These are phyloP conservation scores for Schizochytrium sp. DNA, from an alignment of 108 stramenopile genomes.

Conservation along the genomic window DNA sequence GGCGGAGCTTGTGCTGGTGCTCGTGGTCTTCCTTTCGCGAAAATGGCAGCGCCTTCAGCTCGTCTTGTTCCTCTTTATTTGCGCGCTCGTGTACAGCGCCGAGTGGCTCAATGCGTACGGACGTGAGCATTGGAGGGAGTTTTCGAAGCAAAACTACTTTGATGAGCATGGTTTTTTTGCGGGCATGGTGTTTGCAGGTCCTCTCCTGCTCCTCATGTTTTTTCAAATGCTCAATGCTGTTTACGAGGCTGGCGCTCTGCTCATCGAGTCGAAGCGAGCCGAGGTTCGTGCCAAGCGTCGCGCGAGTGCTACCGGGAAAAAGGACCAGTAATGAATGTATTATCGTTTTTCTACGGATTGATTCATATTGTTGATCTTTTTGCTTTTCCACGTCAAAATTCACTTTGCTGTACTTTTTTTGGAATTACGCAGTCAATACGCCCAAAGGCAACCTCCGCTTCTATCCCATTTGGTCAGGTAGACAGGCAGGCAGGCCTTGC, in stretches of 20 bases:
- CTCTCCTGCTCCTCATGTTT: conserved; percentile 59
- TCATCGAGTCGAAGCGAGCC: conserved; percentile 56
- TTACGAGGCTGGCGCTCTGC: conserved; percentile 56
- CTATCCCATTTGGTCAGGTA: background rate
- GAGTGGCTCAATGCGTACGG: conserved; percentile 59
- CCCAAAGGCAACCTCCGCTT: background rate
- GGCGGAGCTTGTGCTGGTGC: background rate
- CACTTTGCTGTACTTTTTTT: too few species aligned
- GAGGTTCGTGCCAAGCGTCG: background rate
- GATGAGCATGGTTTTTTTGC: conserved; percentile 70
- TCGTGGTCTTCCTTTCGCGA: background rate
- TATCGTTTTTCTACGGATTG: background rate
- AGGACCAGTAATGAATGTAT: background rate
- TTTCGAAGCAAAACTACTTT: conserved; percentile 81
- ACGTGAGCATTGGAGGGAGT: conserved; percentile 57
- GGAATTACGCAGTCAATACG: background rate
- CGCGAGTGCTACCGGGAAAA: background rate
- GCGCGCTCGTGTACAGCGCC: conserved; percentile 53
- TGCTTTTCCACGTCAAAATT: background rate
- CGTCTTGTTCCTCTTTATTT: conserved; percentile 57
- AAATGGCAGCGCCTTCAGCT: background rate
- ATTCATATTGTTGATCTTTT: too few species aligned
- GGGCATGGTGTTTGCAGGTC: conserved; percentile 67
- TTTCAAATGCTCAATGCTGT: conserved; percentile 64
- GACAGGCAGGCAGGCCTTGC: too few species aligned